These are phyloP conservation scores for Mycothermus thermophilus DNA, from an alignment of 495 filamentous ascomycete species.

Conservation along the genomic window DNA sequence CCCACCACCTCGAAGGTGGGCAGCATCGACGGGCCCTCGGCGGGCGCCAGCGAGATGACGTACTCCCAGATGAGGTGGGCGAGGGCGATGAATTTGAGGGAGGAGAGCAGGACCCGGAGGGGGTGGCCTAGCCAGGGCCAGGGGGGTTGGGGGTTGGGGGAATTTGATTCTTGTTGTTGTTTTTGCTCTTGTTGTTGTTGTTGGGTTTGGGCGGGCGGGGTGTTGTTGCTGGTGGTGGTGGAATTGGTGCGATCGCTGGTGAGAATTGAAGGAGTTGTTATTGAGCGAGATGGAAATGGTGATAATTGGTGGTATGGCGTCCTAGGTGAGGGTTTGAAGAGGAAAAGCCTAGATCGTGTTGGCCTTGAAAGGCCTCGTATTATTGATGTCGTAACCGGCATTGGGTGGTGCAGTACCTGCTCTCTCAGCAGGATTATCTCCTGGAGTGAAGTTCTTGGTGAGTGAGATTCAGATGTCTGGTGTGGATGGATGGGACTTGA, in stretches of 20 bases:
- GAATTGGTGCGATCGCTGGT: neutral
- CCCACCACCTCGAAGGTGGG: conserved; percentile 55
- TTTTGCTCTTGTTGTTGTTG: neutral
- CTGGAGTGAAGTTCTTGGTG: too few species aligned
- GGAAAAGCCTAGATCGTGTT: too few species aligned
- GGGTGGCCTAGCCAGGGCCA: conserved; percentile 20
- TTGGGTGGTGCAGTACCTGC: too few species aligned
- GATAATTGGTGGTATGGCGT: too few species aligned
- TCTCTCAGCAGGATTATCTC: too few species aligned
- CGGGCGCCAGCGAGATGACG: conserved; percentile 35
- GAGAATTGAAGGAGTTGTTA: too few species aligned
- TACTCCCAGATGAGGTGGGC: conserved; percentile 47
- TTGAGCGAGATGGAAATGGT: too few species aligned
- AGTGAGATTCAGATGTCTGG: neutral
- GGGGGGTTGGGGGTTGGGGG: conserved; percentile 3
- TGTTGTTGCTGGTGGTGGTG: neutral
- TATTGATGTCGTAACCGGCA: too few species aligned
- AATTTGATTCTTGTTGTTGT: neutral
- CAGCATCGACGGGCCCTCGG: conserved; percentile 63
- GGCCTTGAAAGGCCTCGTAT: too few species aligned
- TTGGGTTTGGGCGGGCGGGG: neutral
- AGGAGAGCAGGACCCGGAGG: conserved; percentile 21
- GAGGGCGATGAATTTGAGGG: conserved; percentile 33
- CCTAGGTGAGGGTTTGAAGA: too few species aligned
- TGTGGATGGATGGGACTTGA: neutral